phyloP scores from a whole-genome alignment of 768 basidiomycete genomes.

The Lactarius sanguifluus region DNA sequence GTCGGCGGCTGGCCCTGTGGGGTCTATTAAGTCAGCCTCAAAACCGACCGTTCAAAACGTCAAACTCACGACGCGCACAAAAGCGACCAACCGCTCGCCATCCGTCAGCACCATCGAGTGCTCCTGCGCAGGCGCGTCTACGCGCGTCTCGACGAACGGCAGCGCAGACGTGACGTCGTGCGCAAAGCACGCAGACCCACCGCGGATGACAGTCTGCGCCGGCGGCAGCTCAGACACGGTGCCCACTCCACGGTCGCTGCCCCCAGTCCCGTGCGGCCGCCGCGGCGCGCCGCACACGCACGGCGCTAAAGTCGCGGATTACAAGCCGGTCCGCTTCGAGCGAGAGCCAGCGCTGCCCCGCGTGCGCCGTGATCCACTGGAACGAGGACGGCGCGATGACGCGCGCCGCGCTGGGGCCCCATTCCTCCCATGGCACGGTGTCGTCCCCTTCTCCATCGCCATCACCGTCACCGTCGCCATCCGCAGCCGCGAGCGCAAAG shows the following conservation, averaged over 20 bases:
- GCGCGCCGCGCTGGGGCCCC: slow-evolving; percentile 16
- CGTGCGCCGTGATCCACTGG: slow-evolving; percentile 26
- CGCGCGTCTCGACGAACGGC: slow-evolving; percentile 18
- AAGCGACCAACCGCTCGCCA: slow-evolving; percentile 9
- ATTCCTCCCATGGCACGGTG: slow-evolving; percentile 13
- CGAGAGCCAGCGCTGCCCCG: slow-evolving; percentile 23
- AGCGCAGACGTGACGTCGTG: slow-evolving; percentile 8
- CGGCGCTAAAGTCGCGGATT: slow-evolving; percentile 18
- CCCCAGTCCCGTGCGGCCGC: background rate
- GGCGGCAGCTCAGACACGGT: background rate
- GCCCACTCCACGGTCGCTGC: background rate
- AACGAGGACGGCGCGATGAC: slow-evolving; percentile 15
- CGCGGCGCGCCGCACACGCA: slow-evolving; percentile 11
- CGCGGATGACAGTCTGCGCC: background rate
- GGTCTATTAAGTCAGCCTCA: background rate
- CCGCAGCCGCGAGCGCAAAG: slow-evolving; percentile 8
- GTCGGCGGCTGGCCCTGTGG: background rate
- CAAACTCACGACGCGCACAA: slow-evolving; percentile 14
- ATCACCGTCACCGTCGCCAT: background rate
- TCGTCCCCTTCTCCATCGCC: background rate
- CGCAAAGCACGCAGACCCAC: slow-evolving; percentile 3
- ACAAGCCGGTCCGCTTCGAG: slow-evolving; percentile 15
- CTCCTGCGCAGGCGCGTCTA: background rate
- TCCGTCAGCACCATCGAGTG: slow-evolving; percentile 21
- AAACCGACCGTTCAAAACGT: background rate